Conservation (phyloP, 2,329 filamentous ascomycete species). For the Arachnomyces sp. region DNA sequence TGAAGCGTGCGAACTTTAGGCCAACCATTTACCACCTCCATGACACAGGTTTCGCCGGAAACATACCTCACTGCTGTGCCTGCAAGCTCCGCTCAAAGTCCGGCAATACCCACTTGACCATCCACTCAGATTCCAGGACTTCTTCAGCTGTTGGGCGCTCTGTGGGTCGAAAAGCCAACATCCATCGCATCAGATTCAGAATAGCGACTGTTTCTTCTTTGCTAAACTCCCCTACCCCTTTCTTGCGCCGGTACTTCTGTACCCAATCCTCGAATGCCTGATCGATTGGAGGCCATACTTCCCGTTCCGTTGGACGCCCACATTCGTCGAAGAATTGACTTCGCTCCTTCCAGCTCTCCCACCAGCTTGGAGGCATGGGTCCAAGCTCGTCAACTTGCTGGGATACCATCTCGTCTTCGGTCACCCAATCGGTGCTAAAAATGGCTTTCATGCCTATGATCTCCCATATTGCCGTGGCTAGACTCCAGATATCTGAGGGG, state of each 20-base stretch:
- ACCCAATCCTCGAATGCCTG: constrained; percentile 14
- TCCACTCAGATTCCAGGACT: constrained; percentile 10
- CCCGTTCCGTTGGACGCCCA: constrained; percentile 8
- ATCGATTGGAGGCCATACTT: constrained; percentile 13
- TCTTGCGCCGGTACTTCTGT: constrained; percentile 12
- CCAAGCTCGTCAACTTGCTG: constrained; percentile 15
- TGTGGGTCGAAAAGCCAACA: constrained; percentile 8
- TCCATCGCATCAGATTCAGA: constrained; percentile 8
- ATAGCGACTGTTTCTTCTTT: constrained; percentile 8
- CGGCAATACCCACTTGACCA: constrained; percentile 11
- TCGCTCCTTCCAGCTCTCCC: constrained; percentile 12
- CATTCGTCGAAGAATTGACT: constrained; percentile 11
- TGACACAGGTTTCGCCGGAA: no score
- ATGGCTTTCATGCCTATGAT: constrained; percentile 20
- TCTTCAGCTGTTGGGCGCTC: constrained; percentile 8
- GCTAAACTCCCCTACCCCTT: constrained; percentile 8
- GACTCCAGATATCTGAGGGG: constrained; percentile 22
- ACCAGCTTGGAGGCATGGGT: constrained; percentile 15
- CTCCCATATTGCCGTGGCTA: constrained; percentile 21
- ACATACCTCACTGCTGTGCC: no score
- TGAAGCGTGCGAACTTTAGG: no score
- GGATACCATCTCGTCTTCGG: constrained; percentile 5
- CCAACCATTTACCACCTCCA: no score
- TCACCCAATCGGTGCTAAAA: constrained; percentile 7
- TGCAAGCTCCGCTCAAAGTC: constrained; percentile 2